Conservation (phyloP, 148 eudicot species). For the Simmondsia chinensis region DNA sequence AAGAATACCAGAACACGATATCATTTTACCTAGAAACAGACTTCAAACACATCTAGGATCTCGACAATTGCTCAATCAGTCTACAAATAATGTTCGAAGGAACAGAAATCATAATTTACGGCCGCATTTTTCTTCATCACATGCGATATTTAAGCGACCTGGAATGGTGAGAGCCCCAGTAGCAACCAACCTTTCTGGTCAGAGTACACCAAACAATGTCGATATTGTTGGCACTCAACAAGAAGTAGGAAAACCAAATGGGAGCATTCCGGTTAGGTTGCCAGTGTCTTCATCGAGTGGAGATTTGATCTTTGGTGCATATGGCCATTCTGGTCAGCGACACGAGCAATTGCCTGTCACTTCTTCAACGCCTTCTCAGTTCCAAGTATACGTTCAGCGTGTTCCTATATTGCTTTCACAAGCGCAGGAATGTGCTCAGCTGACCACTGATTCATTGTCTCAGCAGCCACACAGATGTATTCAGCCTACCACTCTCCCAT, state of each 20-base stretch:
- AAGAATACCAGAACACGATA: slow-evolving; percentile 19
- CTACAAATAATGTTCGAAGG: slow-evolving; percentile 9
- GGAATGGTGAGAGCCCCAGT: slow-evolving; percentile 3
- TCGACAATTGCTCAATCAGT: slow-evolving; percentile 12
- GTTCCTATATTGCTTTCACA: slow-evolving; percentile 15
- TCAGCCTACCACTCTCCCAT: slow-evolving; percentile 13
- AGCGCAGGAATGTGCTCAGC: slow-evolving; percentile 13
- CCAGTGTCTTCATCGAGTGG: slow-evolving; percentile 6
- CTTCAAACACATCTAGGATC: slow-evolving; percentile 24
- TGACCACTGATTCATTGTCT: slow-evolving; percentile 9
- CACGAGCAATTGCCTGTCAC: too few relatives aligned
- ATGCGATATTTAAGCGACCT: slow-evolving; percentile 24
- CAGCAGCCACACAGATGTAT: slow-evolving; percentile 19
- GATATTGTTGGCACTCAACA: slow-evolving; percentile 3
- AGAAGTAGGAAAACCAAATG: slow-evolving; percentile 4
- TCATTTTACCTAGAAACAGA: slow-evolving; percentile 20
- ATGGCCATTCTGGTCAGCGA: too few relatives aligned
- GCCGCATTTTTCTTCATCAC: slow-evolving; percentile 15
- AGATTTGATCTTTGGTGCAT: too few relatives aligned
- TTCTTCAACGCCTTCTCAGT: too few relatives aligned
- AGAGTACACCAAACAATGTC: slow-evolving; percentile 5
- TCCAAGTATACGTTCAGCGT: too few relatives aligned
- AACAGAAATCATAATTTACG: slow-evolving; percentile 11
- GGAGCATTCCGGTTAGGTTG: slow-evolving; percentile 6
- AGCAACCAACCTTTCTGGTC: slow-evolving; percentile 9